A percentile compares a stretch with the other conserved stretches of the same genome.
Evolutionary conservation across 2,329 filamentous ascomycete species (phyloP).

Genomic region (Didymella keratinophila): DNA sequence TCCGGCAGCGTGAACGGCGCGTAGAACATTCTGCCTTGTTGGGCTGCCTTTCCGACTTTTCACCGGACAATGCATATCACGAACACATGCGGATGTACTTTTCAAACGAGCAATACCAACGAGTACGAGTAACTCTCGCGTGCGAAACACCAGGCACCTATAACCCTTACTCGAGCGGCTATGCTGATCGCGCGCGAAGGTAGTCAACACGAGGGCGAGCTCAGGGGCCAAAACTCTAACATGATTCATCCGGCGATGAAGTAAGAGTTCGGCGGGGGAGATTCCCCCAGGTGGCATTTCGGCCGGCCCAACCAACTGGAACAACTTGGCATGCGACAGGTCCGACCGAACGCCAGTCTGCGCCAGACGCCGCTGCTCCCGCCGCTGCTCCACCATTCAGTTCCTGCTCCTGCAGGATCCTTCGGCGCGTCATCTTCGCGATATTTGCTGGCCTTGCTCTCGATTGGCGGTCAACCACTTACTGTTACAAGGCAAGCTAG

Average conservation of each 20-base stretch:
- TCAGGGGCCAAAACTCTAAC: conserved; percentile 11
- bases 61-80: background rate
- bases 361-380: conserved; percentile 17
- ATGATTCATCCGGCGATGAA: conserved; percentile 8
- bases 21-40: background rate
- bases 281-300: background rate
- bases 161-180: conserved; percentile 5
- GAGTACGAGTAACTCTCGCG: conserved; percentile 7
- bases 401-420: conserved; percentile 18
- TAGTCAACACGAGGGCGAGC: conserved; percentile 1
- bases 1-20: conserved; percentile 3
- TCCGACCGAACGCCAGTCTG: conserved; percentile 15
- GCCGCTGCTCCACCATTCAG: conserved; percentile 15
- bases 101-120: conserved; percentile 2
- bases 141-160: background rate
- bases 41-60: background rate
- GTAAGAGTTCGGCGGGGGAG: conserved; percentile 4
- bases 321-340: conserved; percentile 1
- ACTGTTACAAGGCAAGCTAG: conserved; percentile 4
- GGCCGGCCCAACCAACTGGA: conserved; percentile 17
- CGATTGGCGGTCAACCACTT: conserved; percentile 7
- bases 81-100: conserved; percentile 4
- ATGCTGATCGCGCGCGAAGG: conserved; percentile 5
- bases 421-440: conserved; percentile 20
- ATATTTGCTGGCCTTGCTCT: conserved; percentile 11